Percentiles rank a stretch among this genome's conserved stretches.
Conservation (phyloP, 2,329 filamentous ascomycete species). For the Aspergillus sp. region DNA sequence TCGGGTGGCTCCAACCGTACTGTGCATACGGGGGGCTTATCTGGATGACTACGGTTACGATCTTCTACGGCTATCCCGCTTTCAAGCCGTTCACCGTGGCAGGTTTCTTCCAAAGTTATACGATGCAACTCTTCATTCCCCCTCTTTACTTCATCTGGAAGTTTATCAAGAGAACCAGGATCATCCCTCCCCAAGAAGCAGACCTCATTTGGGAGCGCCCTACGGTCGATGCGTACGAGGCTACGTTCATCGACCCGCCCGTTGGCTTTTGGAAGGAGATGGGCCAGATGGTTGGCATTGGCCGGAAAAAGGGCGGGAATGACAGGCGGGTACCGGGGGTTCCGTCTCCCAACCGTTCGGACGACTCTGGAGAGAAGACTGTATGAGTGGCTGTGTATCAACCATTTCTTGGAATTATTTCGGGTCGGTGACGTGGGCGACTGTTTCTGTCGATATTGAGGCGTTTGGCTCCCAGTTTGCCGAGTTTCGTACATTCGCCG, state of each 20-base stretch:
- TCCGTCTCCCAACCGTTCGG: background rate
- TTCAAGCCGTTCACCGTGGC: slow-evolving; percentile 39
- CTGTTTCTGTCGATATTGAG: too few species aligned
- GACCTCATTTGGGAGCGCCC: slow-evolving; percentile 55
- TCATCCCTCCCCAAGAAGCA: slow-evolving; percentile 45
- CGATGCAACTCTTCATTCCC: slow-evolving; percentile 47
- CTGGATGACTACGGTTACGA: slow-evolving; percentile 16
- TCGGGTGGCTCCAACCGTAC: slow-evolving; percentile 51
- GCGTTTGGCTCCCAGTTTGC: too few species aligned
- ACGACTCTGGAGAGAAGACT: background rate
- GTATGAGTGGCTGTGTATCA: background rate
- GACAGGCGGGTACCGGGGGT: slow-evolving; percentile 3
- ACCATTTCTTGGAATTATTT: too few species aligned
- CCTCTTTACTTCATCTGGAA: slow-evolving; percentile 55
- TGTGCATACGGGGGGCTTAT: slow-evolving; percentile 27
- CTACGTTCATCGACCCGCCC: slow-evolving; percentile 40
- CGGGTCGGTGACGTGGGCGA: too few species aligned
- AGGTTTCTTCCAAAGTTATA: slow-evolving; percentile 45
- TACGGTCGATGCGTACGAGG: slow-evolving; percentile 50
- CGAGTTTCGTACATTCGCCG: too few species aligned
- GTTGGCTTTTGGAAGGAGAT: slow-evolving; percentile 50
- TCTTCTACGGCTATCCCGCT: slow-evolving; percentile 48
- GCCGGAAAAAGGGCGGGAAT: slow-evolving; percentile 10
- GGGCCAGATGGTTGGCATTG: slow-evolving; percentile 33
- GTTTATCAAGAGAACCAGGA: slow-evolving; percentile 49